Conservation (phyloP, 805 yeast species). For the Suhomyces prunicola region DNA sequence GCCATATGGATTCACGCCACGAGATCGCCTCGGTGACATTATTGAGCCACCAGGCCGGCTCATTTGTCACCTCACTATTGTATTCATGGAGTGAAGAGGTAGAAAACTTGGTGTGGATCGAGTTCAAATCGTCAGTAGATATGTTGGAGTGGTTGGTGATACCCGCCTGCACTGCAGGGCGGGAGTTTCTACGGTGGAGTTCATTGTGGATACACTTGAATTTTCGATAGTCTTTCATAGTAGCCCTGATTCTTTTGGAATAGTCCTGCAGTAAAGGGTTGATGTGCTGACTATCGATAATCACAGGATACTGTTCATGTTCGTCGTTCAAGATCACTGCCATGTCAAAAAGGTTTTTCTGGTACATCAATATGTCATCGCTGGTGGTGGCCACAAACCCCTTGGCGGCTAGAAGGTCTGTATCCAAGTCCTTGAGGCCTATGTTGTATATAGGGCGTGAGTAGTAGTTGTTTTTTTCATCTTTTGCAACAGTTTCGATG, state of each 20-base stretch:
- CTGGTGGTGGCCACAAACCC: conserved; percentile 62
- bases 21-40: conserved; percentile 47
- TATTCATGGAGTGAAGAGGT: conserved; percentile 3
- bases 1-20: conserved; percentile 60
- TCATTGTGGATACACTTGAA: conserved; percentile 32
- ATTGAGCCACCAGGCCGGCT: conserved; percentile 44
- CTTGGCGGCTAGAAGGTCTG: conserved; percentile 13
- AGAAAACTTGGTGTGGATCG: conserved; percentile 29
- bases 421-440: conserved; percentile 54
- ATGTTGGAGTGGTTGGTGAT: conserved; percentile 13
- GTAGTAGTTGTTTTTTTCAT: conserved; percentile 14
- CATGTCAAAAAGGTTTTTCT: conserved; percentile 48
- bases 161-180: conserved; percentile 1
- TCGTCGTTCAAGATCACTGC: conserved; percentile 26
- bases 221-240: conserved; percentile 36
- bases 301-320: conserved; percentile 9
- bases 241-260: conserved; percentile 21
- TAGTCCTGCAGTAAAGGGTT: conserved; percentile 8
- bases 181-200: background rate
- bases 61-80: conserved; percentile 10
- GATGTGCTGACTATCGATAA: conserved; percentile 8
- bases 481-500: conserved; percentile 23
- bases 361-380: conserved; percentile 61
- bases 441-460: conserved; percentile 59
- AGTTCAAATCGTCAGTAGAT: conserved; percentile 26